Evolutionary conservation across 768 basidiomycete species (phyloP), one percentile per base, ranked within the genome.

Genomic region (Kwoniella dendrophila): DNA sequence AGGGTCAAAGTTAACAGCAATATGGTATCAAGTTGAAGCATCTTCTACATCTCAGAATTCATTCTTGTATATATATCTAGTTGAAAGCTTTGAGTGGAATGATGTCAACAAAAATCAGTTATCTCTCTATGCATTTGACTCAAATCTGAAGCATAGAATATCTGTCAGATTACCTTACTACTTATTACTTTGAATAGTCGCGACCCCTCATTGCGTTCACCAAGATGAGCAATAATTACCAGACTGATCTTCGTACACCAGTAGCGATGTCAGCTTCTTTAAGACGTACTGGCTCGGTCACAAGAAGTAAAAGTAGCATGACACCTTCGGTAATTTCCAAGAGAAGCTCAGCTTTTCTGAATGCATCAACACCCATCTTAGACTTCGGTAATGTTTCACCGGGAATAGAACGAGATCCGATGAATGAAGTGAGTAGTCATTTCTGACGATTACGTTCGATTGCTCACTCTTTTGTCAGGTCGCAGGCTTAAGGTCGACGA

Each of bases 261-360:
- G 27, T 33, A 8, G 33, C 16, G 4, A 44, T 55, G 38, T 41
- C 41, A 18, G 4, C 54, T 44, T 56, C 43, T 18, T 55, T 61
- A 2, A 18, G 48, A 33, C 51, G 59, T 8, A 38, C 43, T n/a
- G 50, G 51, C 4, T 61, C 59, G 3, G 50, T 61, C 20, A 50
- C 59, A 22, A 24, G 50, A 38, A 41, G 24, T n/a, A 44, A 27
- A 20, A 60, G 33, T 12, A 32, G 14, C 1, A 32, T 47, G 45
- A 58, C 56, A 3, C 44, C 56, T 1, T 58, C 56, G 5, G 33
- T 58, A 12, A 3, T 5, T 11, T 36, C 30, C n/a, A 61, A 53
- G 20, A 44, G 59, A 47, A 36, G 51, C 16, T 61, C 59, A 38
- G 59, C 59, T 3, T 54, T 53, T 53, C 30, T 60, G 14, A 45